Percentiles rank a stretch among this genome's conserved stretches.
Evolutionary conservation across 176 grass and related monocot genomes (phyloP).

Genomic region (Eragrostis curvula): DNA sequence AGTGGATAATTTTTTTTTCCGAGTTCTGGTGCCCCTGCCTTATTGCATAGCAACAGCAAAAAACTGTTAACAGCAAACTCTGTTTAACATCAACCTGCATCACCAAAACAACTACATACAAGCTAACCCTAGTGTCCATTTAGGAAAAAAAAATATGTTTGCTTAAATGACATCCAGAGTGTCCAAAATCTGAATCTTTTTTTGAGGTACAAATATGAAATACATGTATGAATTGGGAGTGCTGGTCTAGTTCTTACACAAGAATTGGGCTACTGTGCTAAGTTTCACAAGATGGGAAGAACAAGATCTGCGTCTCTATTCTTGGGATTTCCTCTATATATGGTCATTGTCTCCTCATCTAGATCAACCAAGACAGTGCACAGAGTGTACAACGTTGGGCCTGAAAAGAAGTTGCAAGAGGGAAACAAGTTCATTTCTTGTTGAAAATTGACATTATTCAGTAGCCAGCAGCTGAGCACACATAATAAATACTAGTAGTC

Average conservation of each 20-base stretch:
- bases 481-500: background rate
- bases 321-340: slow-evolving; percentile 72
- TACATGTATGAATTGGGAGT: background rate
- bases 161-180: background rate
- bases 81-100: background rate
- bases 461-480: background rate
- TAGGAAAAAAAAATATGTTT: background rate
- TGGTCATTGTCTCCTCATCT: slow-evolving; percentile 59
- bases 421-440: slow-evolving; percentile 4
- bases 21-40: background rate
- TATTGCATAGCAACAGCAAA: background rate
- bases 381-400: slow-evolving; percentile 69
- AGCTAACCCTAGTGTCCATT: background rate
- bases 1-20: background rate
- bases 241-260: background rate
- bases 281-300: slow-evolving; percentile 45
- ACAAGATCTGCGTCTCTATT: slow-evolving; percentile 32
- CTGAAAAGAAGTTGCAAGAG: slow-evolving; percentile 37
- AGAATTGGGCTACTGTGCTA: background rate
- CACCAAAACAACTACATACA: background rate
- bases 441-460: background rate
- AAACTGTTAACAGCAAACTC: background rate
- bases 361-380: slow-evolving; percentile 84
- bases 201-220: slow-evolving; percentile 18
- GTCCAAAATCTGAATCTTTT: background rate